Evolutionary conservation across 202 grass and related monocot genomes (phyloP).

Genomic region (Panicum hallii): DNA sequence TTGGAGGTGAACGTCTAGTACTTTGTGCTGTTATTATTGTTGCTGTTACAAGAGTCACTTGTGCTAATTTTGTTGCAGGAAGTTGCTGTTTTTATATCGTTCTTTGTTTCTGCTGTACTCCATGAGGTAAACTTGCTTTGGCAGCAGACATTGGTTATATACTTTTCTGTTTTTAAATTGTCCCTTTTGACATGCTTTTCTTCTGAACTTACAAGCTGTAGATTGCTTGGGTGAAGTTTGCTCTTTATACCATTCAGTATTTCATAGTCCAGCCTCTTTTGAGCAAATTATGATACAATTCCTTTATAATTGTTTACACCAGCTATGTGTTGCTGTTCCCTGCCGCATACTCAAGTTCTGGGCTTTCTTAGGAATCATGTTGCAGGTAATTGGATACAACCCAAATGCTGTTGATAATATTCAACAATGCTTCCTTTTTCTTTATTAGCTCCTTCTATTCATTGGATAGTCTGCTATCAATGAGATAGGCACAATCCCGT

Average conservation of each 20-base stretch:
- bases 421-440: neutral
- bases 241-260: neutral
- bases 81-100: slow-evolving; percentile 73
- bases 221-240: neutral
- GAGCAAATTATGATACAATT: slow-evolving; percentile 36
- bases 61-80: slow-evolving; percentile 56
- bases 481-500: too few species aligned
- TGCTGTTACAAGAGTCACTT: neutral
- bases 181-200: neutral
- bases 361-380: slow-evolving; percentile 84
- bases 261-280: neutral
- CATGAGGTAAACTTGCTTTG: slow-evolving; percentile 62
- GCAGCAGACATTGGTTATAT: neutral
- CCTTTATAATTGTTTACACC: slow-evolving; percentile 32
- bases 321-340: slow-evolving; percentile 73
- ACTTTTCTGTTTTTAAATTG: neutral
- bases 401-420: slow-evolving; percentile 9
- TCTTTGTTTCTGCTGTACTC: slow-evolving; percentile 73
- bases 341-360: slow-evolving; percentile 82
- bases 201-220: neutral
- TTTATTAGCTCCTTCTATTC: neutral
- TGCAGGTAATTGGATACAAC: slow-evolving; percentile 58
- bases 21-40: slow-evolving; percentile 35
- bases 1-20: slow-evolving; percentile 10
- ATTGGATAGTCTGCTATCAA: neutral